Evolutionary conservation across 306 rosid species (phyloP).

Genomic region (Prosopis cineraria): DNA sequence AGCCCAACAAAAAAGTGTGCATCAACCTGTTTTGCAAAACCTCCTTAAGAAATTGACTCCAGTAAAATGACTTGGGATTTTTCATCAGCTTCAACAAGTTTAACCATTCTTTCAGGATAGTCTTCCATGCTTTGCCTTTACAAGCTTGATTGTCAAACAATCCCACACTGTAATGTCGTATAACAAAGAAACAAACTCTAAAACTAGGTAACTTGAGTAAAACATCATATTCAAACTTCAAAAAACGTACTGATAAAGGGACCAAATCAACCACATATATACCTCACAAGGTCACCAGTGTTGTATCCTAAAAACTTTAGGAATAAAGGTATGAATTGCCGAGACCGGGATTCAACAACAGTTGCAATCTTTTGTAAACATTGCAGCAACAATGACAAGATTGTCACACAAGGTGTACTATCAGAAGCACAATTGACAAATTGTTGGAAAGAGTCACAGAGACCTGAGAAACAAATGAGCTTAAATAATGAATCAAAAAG

Average conservation of each 20-base stretch:
- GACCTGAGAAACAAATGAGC: conserved; percentile 58
- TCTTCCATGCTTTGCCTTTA: conserved; percentile 92
- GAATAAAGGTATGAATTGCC: conserved; percentile 65
- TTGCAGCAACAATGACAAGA: conserved; percentile 68
- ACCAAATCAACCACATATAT: conserved; percentile 33
- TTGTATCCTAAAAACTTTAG: conserved; percentile 79
- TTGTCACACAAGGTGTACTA: conserved; percentile 63
- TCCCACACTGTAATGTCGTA: conserved; percentile 65
- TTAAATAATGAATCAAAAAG: conserved; percentile 31
- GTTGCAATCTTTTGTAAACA: conserved; percentile 70
- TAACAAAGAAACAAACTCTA: conserved; percentile 37
- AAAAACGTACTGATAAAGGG: neutral
- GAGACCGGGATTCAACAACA: conserved; percentile 64
- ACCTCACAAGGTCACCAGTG: conserved; percentile 59
- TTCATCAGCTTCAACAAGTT: conserved; percentile 80
- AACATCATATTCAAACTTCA: conserved; percentile 15
- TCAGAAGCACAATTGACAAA: conserved; percentile 55
- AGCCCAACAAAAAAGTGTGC: neutral
- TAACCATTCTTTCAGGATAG: conserved; percentile 86
- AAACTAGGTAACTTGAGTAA: conserved; percentile 17
- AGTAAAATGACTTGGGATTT: conserved; percentile 64
- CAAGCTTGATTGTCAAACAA: conserved; percentile 68
- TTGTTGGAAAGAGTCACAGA: conserved; percentile 51
- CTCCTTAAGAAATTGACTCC: conserved; percentile 71
- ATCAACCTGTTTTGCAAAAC: conserved; percentile 80